These are phyloP conservation scores for Sporothrix protearum DNA, from an alignment of 2,329 filamentous ascomycete species.

Conservation along the genomic window DNA sequence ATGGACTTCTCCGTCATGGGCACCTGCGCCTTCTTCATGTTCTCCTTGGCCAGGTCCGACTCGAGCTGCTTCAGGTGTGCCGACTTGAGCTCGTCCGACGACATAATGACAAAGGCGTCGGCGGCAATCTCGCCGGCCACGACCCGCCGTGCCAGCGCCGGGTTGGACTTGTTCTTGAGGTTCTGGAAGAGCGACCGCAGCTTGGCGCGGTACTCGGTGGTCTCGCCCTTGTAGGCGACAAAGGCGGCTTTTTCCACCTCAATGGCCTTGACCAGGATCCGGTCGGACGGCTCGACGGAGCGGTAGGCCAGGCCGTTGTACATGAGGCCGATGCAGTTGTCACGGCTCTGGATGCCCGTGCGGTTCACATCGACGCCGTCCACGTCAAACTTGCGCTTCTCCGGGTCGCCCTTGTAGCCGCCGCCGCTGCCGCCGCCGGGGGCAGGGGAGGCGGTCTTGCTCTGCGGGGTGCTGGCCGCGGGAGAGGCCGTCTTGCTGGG, in stretches of 20 bases:
- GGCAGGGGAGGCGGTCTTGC: constrained; percentile 41
- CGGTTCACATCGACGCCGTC: constrained; percentile 76
- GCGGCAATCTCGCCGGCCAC: constrained; percentile 69
- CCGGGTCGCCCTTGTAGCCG: constrained; percentile 61
- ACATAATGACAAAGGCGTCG: constrained; percentile 78
- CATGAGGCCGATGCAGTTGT: constrained; percentile 84
- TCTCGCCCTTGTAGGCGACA: constrained; percentile 65
- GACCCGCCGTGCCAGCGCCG: constrained; percentile 70
- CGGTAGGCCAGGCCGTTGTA: constrained; percentile 81
- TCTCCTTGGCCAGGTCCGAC: constrained; percentile 75
- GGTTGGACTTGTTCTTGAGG: constrained; percentile 87
- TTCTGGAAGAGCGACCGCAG: constrained; percentile 92
- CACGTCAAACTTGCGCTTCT: constrained; percentile 77
- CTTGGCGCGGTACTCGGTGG: constrained; percentile 75
- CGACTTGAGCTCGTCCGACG: constrained; percentile 85
- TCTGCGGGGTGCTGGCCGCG: constrained; percentile 40
- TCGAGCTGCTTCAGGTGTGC: constrained; percentile 75
- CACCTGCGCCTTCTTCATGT: constrained; percentile 96
- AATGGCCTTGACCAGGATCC: constrained; percentile 69
- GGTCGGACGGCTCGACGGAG: constrained; percentile 66
- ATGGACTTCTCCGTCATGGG: constrained; percentile 88
- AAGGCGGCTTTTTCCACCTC: constrained; percentile 81
- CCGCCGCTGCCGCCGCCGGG: constrained; percentile 36
- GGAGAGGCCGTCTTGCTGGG: constrained; percentile 39
- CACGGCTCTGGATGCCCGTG: constrained; percentile 69